Percentiles rank a stretch among this genome's conserved stretches.
Evolutionary conservation across 2,329 filamentous ascomycete species (phyloP).

Genomic region (Hypoxylon sp.): DNA sequence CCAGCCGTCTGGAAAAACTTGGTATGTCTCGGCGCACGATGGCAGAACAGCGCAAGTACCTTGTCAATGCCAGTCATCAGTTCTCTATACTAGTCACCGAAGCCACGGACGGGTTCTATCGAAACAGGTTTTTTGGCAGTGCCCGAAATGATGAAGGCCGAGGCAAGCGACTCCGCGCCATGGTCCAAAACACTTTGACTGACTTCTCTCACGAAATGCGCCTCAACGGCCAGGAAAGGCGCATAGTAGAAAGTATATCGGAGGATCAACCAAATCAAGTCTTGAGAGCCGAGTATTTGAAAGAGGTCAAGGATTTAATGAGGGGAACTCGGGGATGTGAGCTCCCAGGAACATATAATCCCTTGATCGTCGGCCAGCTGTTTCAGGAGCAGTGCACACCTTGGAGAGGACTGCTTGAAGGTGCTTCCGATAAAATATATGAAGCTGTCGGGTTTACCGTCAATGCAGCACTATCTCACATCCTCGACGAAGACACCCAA

Average conservation of each 20-base stretch:
- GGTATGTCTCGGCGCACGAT: constrained; percentile 43
- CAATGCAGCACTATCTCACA: constrained; percentile 38
- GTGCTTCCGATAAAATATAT: constrained; percentile 38
- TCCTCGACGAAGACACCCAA: constrained; percentile 42
- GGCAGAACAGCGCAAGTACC: constrained; percentile 49
- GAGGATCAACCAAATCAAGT: constrained; percentile 16
- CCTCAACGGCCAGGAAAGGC: constrained; percentile 38
- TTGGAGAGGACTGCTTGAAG: constrained; percentile 45
- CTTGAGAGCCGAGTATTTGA: constrained; percentile 28
- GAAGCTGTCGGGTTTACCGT: constrained; percentile 35
- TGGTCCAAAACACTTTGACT: constrained; percentile 46
- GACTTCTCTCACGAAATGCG: constrained; percentile 46
- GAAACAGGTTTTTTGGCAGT: constrained; percentile 48
- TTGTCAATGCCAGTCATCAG: constrained; percentile 47
- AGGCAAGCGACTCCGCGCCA: constrained; percentile 45
- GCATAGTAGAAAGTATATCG: constrained; percentile 14
- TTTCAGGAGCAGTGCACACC: constrained; percentile 51
- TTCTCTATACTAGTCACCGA: constrained; percentile 46
- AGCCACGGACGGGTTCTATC: constrained; percentile 50
- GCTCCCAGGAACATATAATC: constrained; percentile 53
- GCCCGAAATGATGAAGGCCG: constrained; percentile 37
- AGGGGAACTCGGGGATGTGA: constrained; percentile 49
- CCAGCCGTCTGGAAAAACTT: constrained; percentile 44
- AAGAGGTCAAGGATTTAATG: constrained; percentile 47
- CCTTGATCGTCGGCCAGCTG: constrained; percentile 51